Base-by-base conservation (phyloP, 2,329 filamentous ascomycete species). In the Trichophyton rubrum region DNA sequence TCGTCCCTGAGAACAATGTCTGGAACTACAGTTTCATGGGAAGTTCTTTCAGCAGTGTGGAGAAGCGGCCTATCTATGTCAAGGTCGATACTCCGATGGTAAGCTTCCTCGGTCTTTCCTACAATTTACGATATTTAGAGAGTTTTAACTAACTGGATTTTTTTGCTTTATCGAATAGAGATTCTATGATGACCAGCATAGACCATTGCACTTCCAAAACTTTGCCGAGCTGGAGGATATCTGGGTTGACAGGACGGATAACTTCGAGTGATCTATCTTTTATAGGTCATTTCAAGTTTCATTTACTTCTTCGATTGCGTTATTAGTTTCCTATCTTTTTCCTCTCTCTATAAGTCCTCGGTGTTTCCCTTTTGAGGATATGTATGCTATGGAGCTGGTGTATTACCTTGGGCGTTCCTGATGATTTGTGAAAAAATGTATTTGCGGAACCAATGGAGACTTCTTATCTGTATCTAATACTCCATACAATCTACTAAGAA, bases 21-120 rank as follows among this genome's bases (percentile, higher is more conserved):
- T 99, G 93, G 93, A 99, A 99, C 75, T 99, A 96, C 78, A 93
- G 88, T 73, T 99, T 99, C 80, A 90, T 97, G 85, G 93, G 93
- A 60, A 90, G 86, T 66, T 85, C 85, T 0, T 99, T 97, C 71
- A 85, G 86, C 13, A 85, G 85, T 45, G 82, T 96, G 65, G 90
- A 96, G 77, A 97, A 96, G 85, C 89, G 90, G 77, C 82, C 86
- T 2, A 83, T 96, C 49, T 88, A 90, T 67, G 91, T 97, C 68
- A 93, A 93, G 80, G 85, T 99, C 60, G 95, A 97, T 74, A 95
- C 90, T 49, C 93, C 93, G 17, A 75, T 86, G 66, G 65, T 66
- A 62, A 62, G 64, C 56, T 59, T 20, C 55, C 43, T 33, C 43
- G 3, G 11, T 59, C 60, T 30, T 56, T 45, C 56, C 40, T 41